phyloP scores from a whole-genome alignment of 352 stramenopile species.

The Pythium chondricola region DNA sequence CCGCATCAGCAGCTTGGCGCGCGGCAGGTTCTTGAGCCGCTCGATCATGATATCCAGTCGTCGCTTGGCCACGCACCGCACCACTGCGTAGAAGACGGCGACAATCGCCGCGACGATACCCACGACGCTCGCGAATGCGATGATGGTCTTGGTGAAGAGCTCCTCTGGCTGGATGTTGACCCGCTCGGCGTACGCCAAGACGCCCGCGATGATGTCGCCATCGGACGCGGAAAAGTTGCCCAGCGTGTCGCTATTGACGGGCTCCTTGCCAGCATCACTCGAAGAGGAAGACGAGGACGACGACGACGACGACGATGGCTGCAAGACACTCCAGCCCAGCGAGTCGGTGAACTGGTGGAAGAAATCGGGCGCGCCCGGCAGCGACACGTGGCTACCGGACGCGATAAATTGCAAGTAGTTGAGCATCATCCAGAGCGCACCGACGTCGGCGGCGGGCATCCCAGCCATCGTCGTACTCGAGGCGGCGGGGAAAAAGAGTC shows the following conservation, averaged over 20 bases:
- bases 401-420: slow-evolving; percentile 72
- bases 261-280: slow-evolving; percentile 8
- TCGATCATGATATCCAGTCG: slow-evolving; percentile 51
- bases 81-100: slow-evolving; percentile 44
- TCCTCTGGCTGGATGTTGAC: slow-evolving; percentile 60
- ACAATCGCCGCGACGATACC: slow-evolving; percentile 49
- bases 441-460: slow-evolving; percentile 38
- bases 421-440: slow-evolving; percentile 54
- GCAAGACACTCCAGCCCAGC: slow-evolving; percentile 56
- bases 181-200: slow-evolving; percentile 58
- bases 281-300: not conserved
- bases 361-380: slow-evolving; percentile 51
- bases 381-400: slow-evolving; percentile 49
- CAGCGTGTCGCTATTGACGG: slow-evolving; percentile 21
- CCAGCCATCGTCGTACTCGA: slow-evolving; percentile 10
- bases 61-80: slow-evolving; percentile 37
- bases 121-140: slow-evolving; percentile 55
- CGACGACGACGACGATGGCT: slow-evolving; percentile 14
- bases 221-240: slow-evolving; percentile 48
- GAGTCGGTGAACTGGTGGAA: slow-evolving; percentile 68
- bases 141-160: slow-evolving; percentile 67
- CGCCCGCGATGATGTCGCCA: slow-evolving; percentile 69
- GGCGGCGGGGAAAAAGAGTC: not conserved
- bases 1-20: slow-evolving; percentile 60
- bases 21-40: slow-evolving; percentile 58